phyloP scores from a whole-genome alignment of 306 rosid genomes.

The Malus fusca region DNA sequence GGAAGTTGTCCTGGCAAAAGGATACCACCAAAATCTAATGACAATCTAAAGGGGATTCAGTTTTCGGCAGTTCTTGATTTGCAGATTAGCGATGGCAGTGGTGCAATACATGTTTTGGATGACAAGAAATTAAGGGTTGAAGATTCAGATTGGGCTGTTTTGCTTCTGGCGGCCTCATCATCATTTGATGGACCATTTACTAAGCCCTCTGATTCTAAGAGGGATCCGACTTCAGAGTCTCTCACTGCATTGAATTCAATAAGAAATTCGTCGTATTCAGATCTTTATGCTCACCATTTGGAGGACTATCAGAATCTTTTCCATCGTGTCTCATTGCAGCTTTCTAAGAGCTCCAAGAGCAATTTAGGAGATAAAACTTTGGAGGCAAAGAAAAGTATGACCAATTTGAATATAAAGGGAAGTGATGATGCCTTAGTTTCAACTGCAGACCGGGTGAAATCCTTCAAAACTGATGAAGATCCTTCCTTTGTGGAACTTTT shows the following conservation, averaged over 20 bases:
- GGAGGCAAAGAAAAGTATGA: slow-evolving; percentile 16
- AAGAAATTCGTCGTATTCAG: slow-evolving; percentile 42
- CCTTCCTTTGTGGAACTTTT: slow-evolving; percentile 85
- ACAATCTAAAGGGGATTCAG: slow-evolving; percentile 60
- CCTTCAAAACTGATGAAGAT: slow-evolving; percentile 79
- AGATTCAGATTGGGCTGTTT: slow-evolving; percentile 68
- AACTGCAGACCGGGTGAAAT: slow-evolving; percentile 77
- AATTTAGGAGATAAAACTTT: slow-evolving; percentile 7
- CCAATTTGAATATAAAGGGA: slow-evolving; percentile 22
- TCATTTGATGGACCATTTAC: slow-evolving; percentile 79
- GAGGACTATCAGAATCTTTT: slow-evolving; percentile 79
- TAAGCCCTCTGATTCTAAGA: slow-evolving; percentile 63
- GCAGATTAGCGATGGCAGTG: slow-evolving; percentile 57
- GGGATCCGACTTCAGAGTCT: slow-evolving; percentile 68
- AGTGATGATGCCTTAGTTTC: slow-evolving; percentile 36
- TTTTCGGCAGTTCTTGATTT: slow-evolving; percentile 73
- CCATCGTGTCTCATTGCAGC: slow-evolving; percentile 79
- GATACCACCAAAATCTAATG: no score
- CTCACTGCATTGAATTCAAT: slow-evolving; percentile 36
- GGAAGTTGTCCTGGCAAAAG: slow-evolving; percentile 61
- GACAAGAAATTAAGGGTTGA: slow-evolving; percentile 62
- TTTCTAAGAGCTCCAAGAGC: slow-evolving; percentile 57
- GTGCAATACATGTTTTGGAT: slow-evolving; percentile 52
- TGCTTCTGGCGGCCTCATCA: slow-evolving; percentile 68
- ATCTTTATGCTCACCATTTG: slow-evolving; percentile 60